Conservation (phyloP, 1,284 basidiomycete species). For the Tilletiaria anomala region DNA sequence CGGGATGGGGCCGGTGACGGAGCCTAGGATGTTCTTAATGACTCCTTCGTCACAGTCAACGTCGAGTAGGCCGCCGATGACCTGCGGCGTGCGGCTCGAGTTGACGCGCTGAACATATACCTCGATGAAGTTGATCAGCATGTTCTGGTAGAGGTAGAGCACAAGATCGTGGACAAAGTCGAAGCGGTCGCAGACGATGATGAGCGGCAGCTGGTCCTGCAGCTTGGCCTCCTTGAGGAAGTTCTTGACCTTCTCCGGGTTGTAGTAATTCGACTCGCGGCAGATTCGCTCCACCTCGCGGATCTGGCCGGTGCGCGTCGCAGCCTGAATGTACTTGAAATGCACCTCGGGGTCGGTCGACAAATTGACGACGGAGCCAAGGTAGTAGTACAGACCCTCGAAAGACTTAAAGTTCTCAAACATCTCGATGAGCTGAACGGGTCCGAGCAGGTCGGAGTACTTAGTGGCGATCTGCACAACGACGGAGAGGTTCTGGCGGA, state of each 20-base stretch:
- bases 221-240: slow-evolving; percentile 94
- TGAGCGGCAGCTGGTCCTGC: slow-evolving; percentile 88
- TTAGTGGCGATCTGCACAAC: slow-evolving; percentile 98
- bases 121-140: slow-evolving; percentile 91
- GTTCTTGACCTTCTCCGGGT: slow-evolving; percentile 99
- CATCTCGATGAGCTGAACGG: slow-evolving; percentile 94
- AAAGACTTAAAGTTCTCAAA: slow-evolving; percentile 98
- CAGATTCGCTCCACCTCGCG: slow-evolving; percentile 98
- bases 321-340: slow-evolving; percentile 99
- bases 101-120: slow-evolving; percentile 98
- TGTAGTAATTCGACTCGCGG: slow-evolving; percentile 92
- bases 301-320: slow-evolving; percentile 93
- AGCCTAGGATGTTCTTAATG: slow-evolving; percentile 83
- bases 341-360: slow-evolving; percentile 92
- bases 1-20: slow-evolving; percentile 91
- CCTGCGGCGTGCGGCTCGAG: slow-evolving; percentile 93
- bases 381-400: slow-evolving; percentile 94
- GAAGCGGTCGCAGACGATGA: slow-evolving; percentile 99
- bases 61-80: slow-evolving; percentile 88
- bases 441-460: slow-evolving; percentile 94
- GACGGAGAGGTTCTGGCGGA: slow-evolving; percentile 90
- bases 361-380: slow-evolving; percentile 93
- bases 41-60: slow-evolving; percentile 91
- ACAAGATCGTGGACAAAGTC: slow-evolving; percentile 99
- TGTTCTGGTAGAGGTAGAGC: slow-evolving; percentile 96